Evolutionary conservation across 306 rosid species (phyloP), one percentile per base, ranked within the genome.

Genomic region (Alnus rubra): DNA sequence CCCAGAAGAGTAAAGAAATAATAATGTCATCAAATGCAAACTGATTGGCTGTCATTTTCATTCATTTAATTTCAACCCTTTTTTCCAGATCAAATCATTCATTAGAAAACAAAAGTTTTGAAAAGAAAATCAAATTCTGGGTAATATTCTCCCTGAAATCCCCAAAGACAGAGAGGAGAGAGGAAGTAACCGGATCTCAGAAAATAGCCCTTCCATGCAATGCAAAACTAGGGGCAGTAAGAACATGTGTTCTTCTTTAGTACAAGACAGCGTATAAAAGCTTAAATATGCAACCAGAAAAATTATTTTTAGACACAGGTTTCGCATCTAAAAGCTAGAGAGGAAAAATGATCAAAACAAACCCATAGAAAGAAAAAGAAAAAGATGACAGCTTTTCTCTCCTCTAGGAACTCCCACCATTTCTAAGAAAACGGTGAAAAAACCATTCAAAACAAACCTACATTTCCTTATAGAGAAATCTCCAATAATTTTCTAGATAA

Each of bases 11-110:
- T 39, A 82, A 62, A 73, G 10, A 14, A 59, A 23, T 8, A 12
- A 69, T 9, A 52, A n/a, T 14, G 67, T 59, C 74, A 75, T 60
- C 35, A 59, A 72, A 78, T 50, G 72, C 16, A 18, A 13, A 76
- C 48, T 65, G 56, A 75, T 59, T 64, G 50, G 74, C 62, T 80
- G 85, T 80, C 88, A 19, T 74, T 84, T 31, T 82, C 88, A 56
- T 45, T 79, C 74, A 48, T 74, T 76, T 23, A 71, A 79, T 80
- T 45, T 53, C 65, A 69, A 69, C 54, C 58, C n/a, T 47, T 45
- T 50, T 50, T 23, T 8, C 15, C 4, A 49, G 65, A 33, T 9
- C 59, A 74, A 5, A 63, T 64, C 31, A 15, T 82, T 59, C 30
- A 74, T 69, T 56, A 50, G 28, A 60, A 50, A 69, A 30, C 50